A percentile compares a stretch with the other conserved stretches of the same genome.
Conservation (phyloP, 805 yeast species). For the Barnettozyma californica region DNA sequence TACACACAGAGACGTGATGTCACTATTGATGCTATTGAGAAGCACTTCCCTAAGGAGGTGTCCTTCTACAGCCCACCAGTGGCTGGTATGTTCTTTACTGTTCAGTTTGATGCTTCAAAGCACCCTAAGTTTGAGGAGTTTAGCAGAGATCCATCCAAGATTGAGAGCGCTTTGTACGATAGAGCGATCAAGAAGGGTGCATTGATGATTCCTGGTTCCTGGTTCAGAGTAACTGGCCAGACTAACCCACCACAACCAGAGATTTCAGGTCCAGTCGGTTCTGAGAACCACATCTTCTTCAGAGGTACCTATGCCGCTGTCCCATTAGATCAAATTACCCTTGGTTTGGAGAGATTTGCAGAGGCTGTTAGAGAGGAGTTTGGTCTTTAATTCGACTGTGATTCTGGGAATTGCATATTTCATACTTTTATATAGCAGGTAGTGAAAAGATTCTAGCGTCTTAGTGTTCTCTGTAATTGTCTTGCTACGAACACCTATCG, state of each 20-base stretch:
- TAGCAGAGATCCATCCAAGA: conserved; percentile 53
- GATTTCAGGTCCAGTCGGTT: conserved; percentile 33
- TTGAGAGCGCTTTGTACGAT: conserved; percentile 62
- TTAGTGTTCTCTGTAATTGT: no score
- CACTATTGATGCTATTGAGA: conserved; percentile 68
- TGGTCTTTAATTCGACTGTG: conserved; percentile 11
- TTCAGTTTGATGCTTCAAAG: conserved; percentile 65
- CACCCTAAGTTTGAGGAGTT: conserved; percentile 70
- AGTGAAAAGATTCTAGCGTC: no score
- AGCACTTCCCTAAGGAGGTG: conserved; percentile 46
- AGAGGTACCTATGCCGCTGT: conserved; percentile 91
- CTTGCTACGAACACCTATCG: no score
- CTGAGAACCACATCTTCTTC: conserved; percentile 54
- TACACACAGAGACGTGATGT: conserved; percentile 86
- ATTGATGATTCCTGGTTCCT: conserved; percentile 76
- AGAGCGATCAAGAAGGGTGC: conserved; percentile 54
- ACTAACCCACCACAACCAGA: conserved; percentile 53
- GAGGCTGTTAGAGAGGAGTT: conserved; percentile 55
- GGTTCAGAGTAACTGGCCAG: conserved; percentile 61
- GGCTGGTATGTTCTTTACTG: conserved; percentile 86
- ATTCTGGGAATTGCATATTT: not conserved
- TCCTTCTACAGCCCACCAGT: conserved; percentile 52
- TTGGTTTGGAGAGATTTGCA: conserved; percentile 66
- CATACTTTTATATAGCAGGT: not conserved
- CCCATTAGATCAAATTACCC: conserved; percentile 54